These are phyloP conservation scores for Mycena metata DNA, from an alignment of 768 basidiomycete species.

Conservation along the genomic window DNA sequence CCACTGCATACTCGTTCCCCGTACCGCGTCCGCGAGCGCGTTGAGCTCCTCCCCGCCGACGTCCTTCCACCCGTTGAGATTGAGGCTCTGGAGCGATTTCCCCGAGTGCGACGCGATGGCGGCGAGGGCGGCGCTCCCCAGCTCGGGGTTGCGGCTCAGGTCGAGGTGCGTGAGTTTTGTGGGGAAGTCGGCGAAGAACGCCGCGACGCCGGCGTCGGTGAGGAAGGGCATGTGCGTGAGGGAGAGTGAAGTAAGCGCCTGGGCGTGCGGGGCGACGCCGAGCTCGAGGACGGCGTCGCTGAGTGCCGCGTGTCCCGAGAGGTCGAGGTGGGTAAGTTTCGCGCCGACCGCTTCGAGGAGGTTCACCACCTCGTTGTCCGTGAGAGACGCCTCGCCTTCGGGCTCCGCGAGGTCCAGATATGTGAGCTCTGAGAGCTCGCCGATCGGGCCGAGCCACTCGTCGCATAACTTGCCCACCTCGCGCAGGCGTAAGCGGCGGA, in stretches of 20 bases:
- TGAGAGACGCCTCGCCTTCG: constrained; percentile 54
- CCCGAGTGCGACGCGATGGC: constrained; percentile 82
- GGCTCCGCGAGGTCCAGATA: constrained; percentile 79
- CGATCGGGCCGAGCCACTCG: constrained; percentile 69
- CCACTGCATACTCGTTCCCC: constrained; percentile 56
- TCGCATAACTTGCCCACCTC: constrained; percentile 83
- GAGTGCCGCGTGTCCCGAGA: constrained; percentile 78
- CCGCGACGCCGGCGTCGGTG: constrained; percentile 77
- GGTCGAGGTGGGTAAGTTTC: constrained; percentile 70
- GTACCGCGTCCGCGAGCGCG: constrained; percentile 46
- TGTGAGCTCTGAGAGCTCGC: constrained; percentile 62
- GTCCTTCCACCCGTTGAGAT: constrained; percentile 84
- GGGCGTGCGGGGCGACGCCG: constrained; percentile 68
- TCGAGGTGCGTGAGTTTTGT: constrained; percentile 64
- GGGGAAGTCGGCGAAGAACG: constrained; percentile 75
- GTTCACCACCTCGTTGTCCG: constrained; percentile 68
- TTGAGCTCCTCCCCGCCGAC: constrained; percentile 61
- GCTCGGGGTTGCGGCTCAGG: constrained; percentile 71
- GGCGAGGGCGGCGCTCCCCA: constrained; percentile 66
- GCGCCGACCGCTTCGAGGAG: constrained; percentile 69
- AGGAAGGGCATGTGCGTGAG: constrained; percentile 71
- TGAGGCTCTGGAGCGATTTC: constrained; percentile 65
- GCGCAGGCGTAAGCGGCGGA: constrained; percentile 82
- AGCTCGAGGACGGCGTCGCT: constrained; percentile 70
- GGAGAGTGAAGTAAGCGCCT: constrained; percentile 62